Evolutionary conservation across 805 yeast genomes (phyloP).

Genomic region (Schwanniomyces sp.): DNA sequence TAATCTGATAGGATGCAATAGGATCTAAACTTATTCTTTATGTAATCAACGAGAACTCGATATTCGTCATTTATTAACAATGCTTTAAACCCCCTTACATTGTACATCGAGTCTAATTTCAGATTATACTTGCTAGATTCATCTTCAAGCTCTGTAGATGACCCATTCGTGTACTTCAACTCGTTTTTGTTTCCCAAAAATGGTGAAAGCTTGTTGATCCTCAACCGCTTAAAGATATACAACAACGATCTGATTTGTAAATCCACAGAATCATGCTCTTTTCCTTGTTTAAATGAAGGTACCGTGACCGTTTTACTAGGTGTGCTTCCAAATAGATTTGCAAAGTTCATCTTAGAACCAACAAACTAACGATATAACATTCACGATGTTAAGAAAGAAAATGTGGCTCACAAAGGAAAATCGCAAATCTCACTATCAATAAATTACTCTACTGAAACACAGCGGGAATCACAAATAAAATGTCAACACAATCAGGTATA

Average conservation of each 20-base stretch:
- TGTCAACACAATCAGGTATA: conserved; percentile 48
- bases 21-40: conserved; percentile 65
- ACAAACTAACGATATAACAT: background rate
- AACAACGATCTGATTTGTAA: conserved; percentile 59
- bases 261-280: conserved; percentile 51
- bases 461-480: conserved; percentile 4
- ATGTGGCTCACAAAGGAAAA: background rate
- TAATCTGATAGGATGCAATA: conserved; percentile 52
- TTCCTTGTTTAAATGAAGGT: conserved; percentile 15
- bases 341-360: conserved; percentile 3
- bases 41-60: conserved; percentile 64
- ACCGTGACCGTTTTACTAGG: conserved; percentile 2
- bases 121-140: conserved; percentile 6
- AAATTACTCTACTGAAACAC: background rate
- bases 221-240: conserved; percentile 56
- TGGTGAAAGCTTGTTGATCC: conserved; percentile 41
- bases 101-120: conserved; percentile 58
- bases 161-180: conserved; percentile 15
- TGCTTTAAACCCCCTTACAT: conserved; percentile 42
- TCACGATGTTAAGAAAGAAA: background rate
- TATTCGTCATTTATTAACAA: conserved; percentile 55
- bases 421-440: background rate
- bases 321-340: conserved; percentile 1
- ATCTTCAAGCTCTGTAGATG: background rate
- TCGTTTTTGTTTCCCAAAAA: conserved; percentile 29